Evolutionary conservation across 345 rosid species (phyloP), one percentile per base, ranked within the genome.

Genomic region (Eucalyptus cladocalyx): DNA sequence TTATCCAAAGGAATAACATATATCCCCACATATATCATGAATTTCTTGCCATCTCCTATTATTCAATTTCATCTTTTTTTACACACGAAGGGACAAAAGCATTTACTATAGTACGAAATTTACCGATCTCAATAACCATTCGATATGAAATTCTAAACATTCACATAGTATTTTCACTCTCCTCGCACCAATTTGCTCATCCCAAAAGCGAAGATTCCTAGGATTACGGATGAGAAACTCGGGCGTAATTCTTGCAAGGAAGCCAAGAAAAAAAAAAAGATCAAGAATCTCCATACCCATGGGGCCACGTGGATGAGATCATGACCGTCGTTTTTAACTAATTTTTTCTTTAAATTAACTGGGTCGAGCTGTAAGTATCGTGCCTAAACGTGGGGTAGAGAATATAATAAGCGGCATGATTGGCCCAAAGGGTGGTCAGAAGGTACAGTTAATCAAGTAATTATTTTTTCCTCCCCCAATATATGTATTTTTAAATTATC

Each of bases 331-430:
- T 28, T 47, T 47, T 30, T 48, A 48, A 50, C 17, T 34, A 53
- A 34, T 54, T 32, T 11, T n/a, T 14, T 9, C 28, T 28, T 47
- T 48, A 5, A 34, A 89, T 42, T 83, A 50, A 51, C 30, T 26
- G 40, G 86, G 93, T 88, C 93, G 94, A 94, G 95, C 95, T 95
- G 97, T 92, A 92, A 90, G 48, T 93, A 89, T 95, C 95, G 92
- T 94, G 97, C 95, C 87, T 87, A 90, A 95, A 94, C 95, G 96
- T 94, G 95, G 95, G 95, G 89, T 12, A 62, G 80, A 90, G 92
- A 93, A 94, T 93, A 93, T 90, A 88, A 89, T 88, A 89, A 89
- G 88, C 91, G 89, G 88, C 49, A 90, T 92, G 93, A 89, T 91
- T 88, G 90, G 76, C 76, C 62, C 87, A 88, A 89, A 47, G 67